Base-by-base conservation (phyloP, 768 basidiomycete genomes). In the Crepidotus variabilis region DNA sequence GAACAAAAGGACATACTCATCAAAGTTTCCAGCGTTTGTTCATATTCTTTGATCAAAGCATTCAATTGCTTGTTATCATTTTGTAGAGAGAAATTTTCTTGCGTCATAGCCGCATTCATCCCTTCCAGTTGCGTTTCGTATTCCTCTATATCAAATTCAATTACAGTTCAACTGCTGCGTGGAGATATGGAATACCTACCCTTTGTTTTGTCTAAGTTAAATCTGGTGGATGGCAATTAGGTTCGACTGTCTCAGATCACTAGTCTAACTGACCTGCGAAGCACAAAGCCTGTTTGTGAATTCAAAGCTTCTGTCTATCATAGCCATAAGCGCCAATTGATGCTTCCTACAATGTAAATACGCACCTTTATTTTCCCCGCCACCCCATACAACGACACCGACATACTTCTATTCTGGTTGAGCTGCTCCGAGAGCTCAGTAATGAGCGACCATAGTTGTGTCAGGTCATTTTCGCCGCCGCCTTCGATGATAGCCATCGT, bases 41-140 rank as follows among this genome's bases (percentile, higher is more conserved):
- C 97, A 66, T 97, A 98, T 69, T 99, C 97, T 65, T 94, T 94
- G 64, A 98, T 87, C 52, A 99, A 76, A 5, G 81, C 75, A 61
- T 88, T 91, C 32, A 99, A 79, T 63, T 98, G 96, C 68, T 97
- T 96, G 77, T 98, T 99, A 73, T 98, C 97, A 63, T 96, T 84
- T 64, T 91, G 84, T 45, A 99, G 75, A 6, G 75, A 72, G 62
- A 90, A 87, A 68, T 98, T 99, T 69, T 99, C 95, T 21, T 81
- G 72, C 4, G 81, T 74, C 64, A 98, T 87, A 49, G 83, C 78
- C 3, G 78, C 71, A 61, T 94, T 95, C 87, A 97, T 92, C 47
- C 83, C 82, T 66, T 98, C 94, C 20, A 99, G 75, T 66, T 97
- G 94, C 14, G 84, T 79, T 50, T 94, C 86, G 65, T 95, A 99